Conservation (phyloP, 805 yeast species). For the Pichia paraexigua region DNA sequence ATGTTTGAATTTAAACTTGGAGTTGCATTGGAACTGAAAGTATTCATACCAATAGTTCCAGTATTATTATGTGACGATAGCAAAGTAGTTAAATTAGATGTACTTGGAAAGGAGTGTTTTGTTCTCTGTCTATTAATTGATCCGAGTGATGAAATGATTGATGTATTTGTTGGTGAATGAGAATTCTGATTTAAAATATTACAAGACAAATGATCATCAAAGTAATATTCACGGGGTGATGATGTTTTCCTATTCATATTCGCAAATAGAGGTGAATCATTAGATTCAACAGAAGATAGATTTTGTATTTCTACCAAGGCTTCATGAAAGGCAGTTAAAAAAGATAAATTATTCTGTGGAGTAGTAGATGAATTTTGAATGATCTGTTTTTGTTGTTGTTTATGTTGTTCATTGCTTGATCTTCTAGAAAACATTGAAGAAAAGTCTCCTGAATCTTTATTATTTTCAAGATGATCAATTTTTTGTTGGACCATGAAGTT, state of each 20-base stretch:
- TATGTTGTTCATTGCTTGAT: background rate
- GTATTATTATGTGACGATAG: slow-evolving; percentile 9
- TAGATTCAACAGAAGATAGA: slow-evolving; percentile 5
- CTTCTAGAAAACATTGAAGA: slow-evolving; percentile 6
- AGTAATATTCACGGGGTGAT: slow-evolving; percentile 4
- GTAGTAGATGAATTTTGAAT: background rate
- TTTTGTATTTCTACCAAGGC: slow-evolving; percentile 25
- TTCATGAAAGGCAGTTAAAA: slow-evolving; percentile 31
- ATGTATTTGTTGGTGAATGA: slow-evolving; percentile 14
- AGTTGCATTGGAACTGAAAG: background rate
- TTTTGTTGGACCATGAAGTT: background rate
- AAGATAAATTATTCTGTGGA: slow-evolving; percentile 16
- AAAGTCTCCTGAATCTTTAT: background rate
- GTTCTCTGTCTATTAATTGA: slow-evolving; percentile 16
- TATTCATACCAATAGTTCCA: background rate
- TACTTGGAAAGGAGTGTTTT: slow-evolving; percentile 13
- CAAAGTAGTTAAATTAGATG: slow-evolving; percentile 17
- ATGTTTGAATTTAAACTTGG: background rate
- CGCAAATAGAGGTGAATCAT: background rate
- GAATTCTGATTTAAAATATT: background rate
- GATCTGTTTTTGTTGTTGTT: background rate
- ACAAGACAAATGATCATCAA: slow-evolving; percentile 13
- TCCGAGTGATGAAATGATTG: slow-evolving; percentile 15
- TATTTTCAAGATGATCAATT: background rate
- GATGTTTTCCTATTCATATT: background rate